Base-by-base conservation (phyloP, 139 green algal genomes). In the Micromonas commoda region DNA sequence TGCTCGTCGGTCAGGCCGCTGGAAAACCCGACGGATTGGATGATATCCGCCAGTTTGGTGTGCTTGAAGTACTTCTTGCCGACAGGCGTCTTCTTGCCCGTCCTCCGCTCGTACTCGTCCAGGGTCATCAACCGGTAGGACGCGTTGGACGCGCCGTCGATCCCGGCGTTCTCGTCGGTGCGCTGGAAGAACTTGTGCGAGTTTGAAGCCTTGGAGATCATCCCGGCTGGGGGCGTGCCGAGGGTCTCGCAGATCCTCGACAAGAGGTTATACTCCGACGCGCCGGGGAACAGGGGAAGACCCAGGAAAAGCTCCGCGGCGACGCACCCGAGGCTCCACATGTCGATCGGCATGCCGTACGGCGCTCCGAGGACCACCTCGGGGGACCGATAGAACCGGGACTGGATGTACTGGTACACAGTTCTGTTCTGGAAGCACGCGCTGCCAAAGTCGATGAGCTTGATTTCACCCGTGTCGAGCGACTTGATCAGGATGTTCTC, bases 401-500 rank as follows among this genome's bases (percentile, higher is more conserved):
- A 91, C 87, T 99, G 95, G 69, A 99, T 97, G 90, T 99, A 99
- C 23, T 86, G 90, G 85, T 98, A 98, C 45, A 97, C 90, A 2
- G 92, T 97, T 63, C 87, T 87, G 67, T 87, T 86, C 81, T 95
- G 88, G 71, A 98, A 96, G 88, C 95, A 99, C 1, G 95, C 92
- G 0, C 84, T 92, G 9, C 95, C 95, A 85, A 97, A 99, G 86
- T 99, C 95, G 65, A 99, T 99, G 45, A 99, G 78, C 82, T 98
- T 99, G 71, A 99, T 89, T 0, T 91, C 86, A 26, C 86, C 89
- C 1, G 79, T 83, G 31, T 86, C 72, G 3, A 85, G 33, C 20
- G 68, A 77, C 45, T 86, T 89, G 32, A 97, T 83, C 76, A 99
- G 86, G 52, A 99, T 92, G 85, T 99, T 99, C 85, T 99, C 95